Conservation (phyloP, 2,329 filamentous ascomycete genomes). For the Colletotrichum navitas region DNA sequence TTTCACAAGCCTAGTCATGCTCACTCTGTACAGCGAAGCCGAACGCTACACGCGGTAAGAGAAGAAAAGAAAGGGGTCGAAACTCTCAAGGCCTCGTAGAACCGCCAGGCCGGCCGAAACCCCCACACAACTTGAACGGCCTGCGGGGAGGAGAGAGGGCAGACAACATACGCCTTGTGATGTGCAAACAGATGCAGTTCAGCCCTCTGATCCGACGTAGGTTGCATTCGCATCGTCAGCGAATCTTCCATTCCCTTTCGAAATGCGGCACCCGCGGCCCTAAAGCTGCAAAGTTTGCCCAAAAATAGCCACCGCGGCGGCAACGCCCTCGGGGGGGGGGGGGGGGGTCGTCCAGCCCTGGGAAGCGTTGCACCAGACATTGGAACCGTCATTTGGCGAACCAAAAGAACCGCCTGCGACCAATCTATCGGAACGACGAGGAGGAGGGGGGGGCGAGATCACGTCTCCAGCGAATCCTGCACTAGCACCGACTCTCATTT, state of each 20-base stretch:
- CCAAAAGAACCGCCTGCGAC: neutral
- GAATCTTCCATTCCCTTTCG: neutral
- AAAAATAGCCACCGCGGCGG: neutral
- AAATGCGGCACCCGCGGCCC: neutral
- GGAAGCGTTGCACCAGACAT: conserved; percentile 25
- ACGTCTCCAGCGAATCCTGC: conserved; percentile 5
- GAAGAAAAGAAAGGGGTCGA: neutral
- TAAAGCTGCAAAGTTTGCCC: neutral
- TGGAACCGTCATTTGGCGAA: neutral
- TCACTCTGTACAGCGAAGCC: neutral
- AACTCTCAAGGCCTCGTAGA: neutral
- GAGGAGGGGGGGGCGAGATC: neutral
- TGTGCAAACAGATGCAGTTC: neutral
- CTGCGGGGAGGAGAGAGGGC: neutral
- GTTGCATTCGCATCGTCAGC: neutral
- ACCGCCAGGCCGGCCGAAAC: neutral
- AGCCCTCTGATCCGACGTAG: neutral
- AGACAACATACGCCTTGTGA: neutral
- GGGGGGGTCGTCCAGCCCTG: conserved; percentile 17
- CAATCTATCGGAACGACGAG: conserved; percentile 1
- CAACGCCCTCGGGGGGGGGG: conserved; percentile 22
- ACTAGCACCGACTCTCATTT: neutral
- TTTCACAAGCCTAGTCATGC: neutral
- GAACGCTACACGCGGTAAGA: neutral
- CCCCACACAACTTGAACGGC: neutral